Evolutionary conservation across 805 yeast species (phyloP), one percentile per base, ranked within the genome.

Genomic region (Naumovozyma dairenensis): DNA sequence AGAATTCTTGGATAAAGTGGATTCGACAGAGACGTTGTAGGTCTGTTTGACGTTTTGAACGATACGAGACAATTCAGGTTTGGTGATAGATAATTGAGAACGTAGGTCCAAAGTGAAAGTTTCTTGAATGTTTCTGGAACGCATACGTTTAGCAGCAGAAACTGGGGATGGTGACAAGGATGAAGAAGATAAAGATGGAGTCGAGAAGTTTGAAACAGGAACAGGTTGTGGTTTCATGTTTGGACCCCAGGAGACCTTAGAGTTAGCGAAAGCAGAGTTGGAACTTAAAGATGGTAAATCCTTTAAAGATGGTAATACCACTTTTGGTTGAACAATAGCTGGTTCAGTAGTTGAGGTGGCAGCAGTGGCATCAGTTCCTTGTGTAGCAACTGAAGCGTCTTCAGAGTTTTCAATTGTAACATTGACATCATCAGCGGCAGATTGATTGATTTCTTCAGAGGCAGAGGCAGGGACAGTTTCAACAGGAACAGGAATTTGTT

Each of bases 1-100:
- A 54, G 76, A 77, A 44, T 77, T 79, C 47, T 74, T 72, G 29
- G 93, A 80, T 35, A 84, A 66, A 34, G 94, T 83, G 35, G 93
- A 80, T 55, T 86, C 95, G 41, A 86, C 74, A 40, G 74, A 72
- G 35, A 86, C 82, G 30, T 68, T 62, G 24, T 46, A 49, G 22
- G 65, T 59, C 38, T 73, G 61, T 59, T 79, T 80, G 49, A 83
- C 71, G 31, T 71, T 62, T 31, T 72, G 66, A 42, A 85, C 63
- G 41, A 83, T 71, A 51, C 77, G 77, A 48, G 77, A 67, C 40
- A 82, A 73, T 45, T 81, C 92, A 16, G 75, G 66, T 46, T 77
- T 76, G 30, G 71, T 57, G 19, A 79, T 68, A 34, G 72, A 68
- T 51, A 76, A 58, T 54, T 82, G 89, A 42, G 79, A 78, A 34